phyloP scores from a whole-genome alignment of 139 green algal species.

The Closterium sp. region DNA sequence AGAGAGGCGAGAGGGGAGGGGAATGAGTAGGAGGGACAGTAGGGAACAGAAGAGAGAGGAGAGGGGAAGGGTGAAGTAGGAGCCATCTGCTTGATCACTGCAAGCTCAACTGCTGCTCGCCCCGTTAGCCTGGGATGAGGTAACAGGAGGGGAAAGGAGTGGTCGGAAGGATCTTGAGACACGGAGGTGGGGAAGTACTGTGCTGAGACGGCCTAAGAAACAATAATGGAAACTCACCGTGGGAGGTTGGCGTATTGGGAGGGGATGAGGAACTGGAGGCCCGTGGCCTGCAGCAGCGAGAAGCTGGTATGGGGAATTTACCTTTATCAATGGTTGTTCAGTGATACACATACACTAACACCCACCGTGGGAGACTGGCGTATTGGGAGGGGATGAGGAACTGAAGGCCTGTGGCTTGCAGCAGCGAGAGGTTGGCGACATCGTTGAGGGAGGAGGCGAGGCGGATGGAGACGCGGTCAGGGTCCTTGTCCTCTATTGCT shows the following conservation, averaged over 20 bases:
- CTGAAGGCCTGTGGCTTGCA: slow-evolving; percentile 36
- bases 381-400: slow-evolving; percentile 42
- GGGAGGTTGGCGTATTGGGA: slow-evolving; percentile 35
- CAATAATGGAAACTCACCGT: no score
- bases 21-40: background rate
- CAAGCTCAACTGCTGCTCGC: no score
- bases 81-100: no score
- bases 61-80: background rate
- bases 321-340: no score
- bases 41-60: background rate
- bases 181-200: no score
- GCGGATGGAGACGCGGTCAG: slow-evolving; percentile 37
- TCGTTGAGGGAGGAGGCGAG: slow-evolving; percentile 30
- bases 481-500: slow-evolving; percentile 46
- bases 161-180: no score
- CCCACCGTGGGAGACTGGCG: slow-evolving; percentile 18
- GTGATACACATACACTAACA: no score
- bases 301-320: background rate
- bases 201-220: no score
- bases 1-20: background rate
- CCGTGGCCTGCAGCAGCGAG: slow-evolving; percentile 17
- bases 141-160: no score
- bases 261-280: slow-evolving; percentile 31
- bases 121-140: no score
- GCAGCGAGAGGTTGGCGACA: background rate